Evolutionary conservation across 169 alveolate species (phyloP), one percentile per base, ranked within the genome.

Genomic region (Condylostoma magnum): DNA sequence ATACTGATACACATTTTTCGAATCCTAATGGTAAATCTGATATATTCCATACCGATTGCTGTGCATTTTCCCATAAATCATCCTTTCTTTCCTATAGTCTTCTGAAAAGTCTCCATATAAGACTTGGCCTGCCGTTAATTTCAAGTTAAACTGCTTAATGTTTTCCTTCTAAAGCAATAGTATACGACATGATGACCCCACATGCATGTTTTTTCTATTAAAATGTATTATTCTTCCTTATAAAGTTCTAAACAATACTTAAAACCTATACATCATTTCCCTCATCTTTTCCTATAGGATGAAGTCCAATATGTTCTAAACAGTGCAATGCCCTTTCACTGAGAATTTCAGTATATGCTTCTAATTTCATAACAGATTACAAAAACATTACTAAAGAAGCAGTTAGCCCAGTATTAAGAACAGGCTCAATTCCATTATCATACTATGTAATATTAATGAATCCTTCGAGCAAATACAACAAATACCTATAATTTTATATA

Each of bases 11-110:
- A 10, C 77, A 73, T 44, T 78, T 74, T 10, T 67, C 46, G 63
- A 78, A 83, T 0, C 90, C 90, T 31, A 52, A 78, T 28, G 90
- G 87, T 0, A 83, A 74, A 15, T 83, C 85, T 4, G 87, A 73
- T 15, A 83, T 79, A 50, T 83, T 83, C 18, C 46, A 71, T 8
- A 83, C 50, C 12, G 83, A 41, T 12, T 69, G 46, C 27, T 69
- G 72, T 15, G 83, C 31, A 48, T 78, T 78, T 48, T 51, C 67
- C 41, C 81, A 67, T 1, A 79, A 27, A 30, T 68, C 84, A 18
- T 73, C 71, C 30, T 51, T 31, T 2, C 6, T 28, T 0, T 43
- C 65, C 20, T 28, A 43, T 6, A 80, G 65, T 30, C 46, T 43
- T 37, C 55, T 36, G 43, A 69, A 69, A 2, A 82, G 71, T 20